phyloP scores from a whole-genome alignment of 1,284 basidiomycete species.

The Rhizoctonia solani region DNA sequence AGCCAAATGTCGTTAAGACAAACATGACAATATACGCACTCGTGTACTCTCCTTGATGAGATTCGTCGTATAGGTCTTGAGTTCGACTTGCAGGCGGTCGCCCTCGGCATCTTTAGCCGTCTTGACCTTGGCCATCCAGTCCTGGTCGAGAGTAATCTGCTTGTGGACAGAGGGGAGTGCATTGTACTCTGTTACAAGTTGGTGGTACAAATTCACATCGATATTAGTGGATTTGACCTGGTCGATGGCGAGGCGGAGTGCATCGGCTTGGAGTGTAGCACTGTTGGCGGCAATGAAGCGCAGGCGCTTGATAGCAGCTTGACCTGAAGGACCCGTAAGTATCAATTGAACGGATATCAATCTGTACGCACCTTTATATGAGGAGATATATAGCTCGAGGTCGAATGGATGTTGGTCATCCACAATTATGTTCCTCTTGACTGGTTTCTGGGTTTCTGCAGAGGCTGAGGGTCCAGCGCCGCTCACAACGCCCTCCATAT shows the following conservation, averaged over 20 bases:
- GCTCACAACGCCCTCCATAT: slow-evolving; percentile 27
- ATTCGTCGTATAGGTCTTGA: slow-evolving; percentile 88
- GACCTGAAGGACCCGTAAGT: slow-evolving; percentile 51
- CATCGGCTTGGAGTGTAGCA: slow-evolving; percentile 68
- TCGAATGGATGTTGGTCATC: slow-evolving; percentile 81
- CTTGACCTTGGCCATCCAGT: slow-evolving; percentile 68
- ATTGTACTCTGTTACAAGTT: slow-evolving; percentile 62
- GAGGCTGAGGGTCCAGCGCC: slow-evolving; percentile 2
- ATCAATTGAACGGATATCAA: background rate
- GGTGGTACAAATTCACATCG: slow-evolving; percentile 58
- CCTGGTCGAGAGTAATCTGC: slow-evolving; percentile 55
- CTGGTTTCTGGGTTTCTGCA: slow-evolving; percentile 21
- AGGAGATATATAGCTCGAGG: slow-evolving; percentile 68
- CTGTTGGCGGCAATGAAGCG: slow-evolving; percentile 64
- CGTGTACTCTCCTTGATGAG: slow-evolving; percentile 94
- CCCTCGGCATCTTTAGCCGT: slow-evolving; percentile 66
- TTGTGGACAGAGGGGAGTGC: slow-evolving; percentile 48
- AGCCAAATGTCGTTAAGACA: background rate
- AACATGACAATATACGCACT: slow-evolving; percentile 52
- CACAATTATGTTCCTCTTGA: slow-evolving; percentile 46
- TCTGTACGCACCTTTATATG: slow-evolving; percentile 58
- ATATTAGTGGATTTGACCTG: slow-evolving; percentile 65
- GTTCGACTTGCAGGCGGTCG: slow-evolving; percentile 79
- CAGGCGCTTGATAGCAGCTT: slow-evolving; percentile 69
- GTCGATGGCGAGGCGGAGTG: slow-evolving; percentile 64